Conservation (phyloP, 371 early-diverging fungal genomes). For the Mucor irregularis region DNA sequence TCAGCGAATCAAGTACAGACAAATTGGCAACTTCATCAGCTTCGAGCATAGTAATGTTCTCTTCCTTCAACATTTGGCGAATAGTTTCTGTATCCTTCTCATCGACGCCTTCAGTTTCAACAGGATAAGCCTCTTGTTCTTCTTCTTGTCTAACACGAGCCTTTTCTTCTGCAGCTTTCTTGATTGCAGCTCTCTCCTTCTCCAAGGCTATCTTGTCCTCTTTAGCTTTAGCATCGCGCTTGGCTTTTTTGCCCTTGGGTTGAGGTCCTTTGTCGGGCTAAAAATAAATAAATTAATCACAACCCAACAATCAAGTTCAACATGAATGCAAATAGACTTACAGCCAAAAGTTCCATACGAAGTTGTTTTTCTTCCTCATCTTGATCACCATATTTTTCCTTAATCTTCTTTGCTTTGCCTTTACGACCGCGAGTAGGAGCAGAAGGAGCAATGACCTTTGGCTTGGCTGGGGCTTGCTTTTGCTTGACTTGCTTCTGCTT, state of each 20-base stretch:
- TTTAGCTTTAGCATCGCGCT: slow-evolving; percentile 59
- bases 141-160: slow-evolving; percentile 1
- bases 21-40: slow-evolving; percentile 66
- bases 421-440: slow-evolving; percentile 78
- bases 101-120: slow-evolving; percentile 5
- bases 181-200: slow-evolving; percentile 30
- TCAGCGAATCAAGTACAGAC: slow-evolving; percentile 77
- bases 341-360: slow-evolving; percentile 80
- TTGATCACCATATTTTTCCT: slow-evolving; percentile 92
- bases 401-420: slow-evolving; percentile 88
- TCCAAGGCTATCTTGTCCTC: slow-evolving; percentile 39
- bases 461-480: slow-evolving; percentile 13
- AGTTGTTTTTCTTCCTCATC: slow-evolving; percentile 90
- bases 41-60: slow-evolving; percentile 69
- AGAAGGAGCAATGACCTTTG: slow-evolving; percentile 25
- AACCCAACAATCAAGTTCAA: background rate
- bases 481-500: slow-evolving; percentile 13
- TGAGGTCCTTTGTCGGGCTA: slow-evolving; percentile 75
- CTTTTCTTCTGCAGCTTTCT: slow-evolving; percentile 24
- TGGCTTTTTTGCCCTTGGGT: slow-evolving; percentile 72
- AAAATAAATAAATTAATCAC: background rate
- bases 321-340: slow-evolving; percentile 30
- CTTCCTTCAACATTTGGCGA: slow-evolving; percentile 71
- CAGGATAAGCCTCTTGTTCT: slow-evolving; percentile 1
- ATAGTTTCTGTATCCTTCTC: slow-evolving; percentile 63